These are phyloP conservation scores for Phytopythium chamaehyphon DNA, from an alignment of 352 stramenopile species.

Conservation along the genomic window DNA sequence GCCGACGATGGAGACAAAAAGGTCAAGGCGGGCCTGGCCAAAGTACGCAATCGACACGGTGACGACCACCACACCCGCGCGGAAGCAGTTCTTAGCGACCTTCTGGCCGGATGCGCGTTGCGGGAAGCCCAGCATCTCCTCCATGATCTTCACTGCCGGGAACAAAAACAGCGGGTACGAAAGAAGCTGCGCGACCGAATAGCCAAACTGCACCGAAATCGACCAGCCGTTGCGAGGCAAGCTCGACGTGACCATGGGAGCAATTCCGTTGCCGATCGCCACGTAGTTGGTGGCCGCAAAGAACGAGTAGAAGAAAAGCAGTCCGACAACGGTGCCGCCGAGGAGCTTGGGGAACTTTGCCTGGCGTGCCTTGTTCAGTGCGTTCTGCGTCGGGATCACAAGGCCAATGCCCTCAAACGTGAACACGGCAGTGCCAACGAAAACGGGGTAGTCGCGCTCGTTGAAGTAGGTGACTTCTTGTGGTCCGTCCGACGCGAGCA, in stretches of 20 bases:
- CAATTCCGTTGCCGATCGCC: constrained; percentile 56
- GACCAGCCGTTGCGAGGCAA: constrained; percentile 68
- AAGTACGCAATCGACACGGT: constrained; percentile 75
- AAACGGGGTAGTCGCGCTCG: constrained; percentile 61
- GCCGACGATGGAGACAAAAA: constrained; percentile 81
- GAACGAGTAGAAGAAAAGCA: constrained; percentile 81
- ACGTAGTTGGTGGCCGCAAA: constrained; percentile 81
- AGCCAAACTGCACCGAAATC: constrained; percentile 75
- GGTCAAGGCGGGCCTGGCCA: constrained; percentile 63
- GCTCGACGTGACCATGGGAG: constrained; percentile 71
- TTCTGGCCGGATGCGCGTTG: constrained; percentile 62
- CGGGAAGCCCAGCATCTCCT: constrained; percentile 78
- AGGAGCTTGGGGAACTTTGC: constrained; percentile 61
- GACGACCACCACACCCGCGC: constrained; percentile 53
- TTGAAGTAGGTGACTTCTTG: constrained; percentile 70
- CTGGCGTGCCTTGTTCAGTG: constrained; percentile 57
- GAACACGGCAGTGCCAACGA: constrained; percentile 78
- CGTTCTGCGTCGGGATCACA: constrained; percentile 67
- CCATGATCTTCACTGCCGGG: constrained; percentile 78
- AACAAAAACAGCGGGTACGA: constrained; percentile 83
- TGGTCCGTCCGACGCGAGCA: constrained; percentile 42
- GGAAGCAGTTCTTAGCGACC: constrained; percentile 70
- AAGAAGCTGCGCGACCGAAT: constrained; percentile 67
- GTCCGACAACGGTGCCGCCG: constrained; percentile 51
- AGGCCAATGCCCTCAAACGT: constrained; percentile 82